phyloP scores from a whole-genome alignment of 495 filamentous ascomycete genomes.

The Talaromyces trachyspermus region DNA sequence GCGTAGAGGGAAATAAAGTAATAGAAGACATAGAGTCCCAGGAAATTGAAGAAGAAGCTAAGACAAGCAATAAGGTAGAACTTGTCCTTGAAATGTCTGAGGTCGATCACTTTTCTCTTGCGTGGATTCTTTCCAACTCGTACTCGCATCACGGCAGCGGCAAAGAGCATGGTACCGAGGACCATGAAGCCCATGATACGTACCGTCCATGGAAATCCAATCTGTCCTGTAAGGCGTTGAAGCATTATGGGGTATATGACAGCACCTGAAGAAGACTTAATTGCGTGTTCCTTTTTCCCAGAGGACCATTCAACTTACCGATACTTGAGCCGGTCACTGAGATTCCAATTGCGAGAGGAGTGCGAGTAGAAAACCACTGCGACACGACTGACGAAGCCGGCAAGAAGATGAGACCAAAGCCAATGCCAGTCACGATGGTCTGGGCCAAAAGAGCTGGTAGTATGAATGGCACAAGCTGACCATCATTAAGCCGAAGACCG shows the following conservation, averaged over 20 bases:
- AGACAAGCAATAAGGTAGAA: constrained; percentile 41
- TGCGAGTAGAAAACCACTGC: constrained; percentile 5
- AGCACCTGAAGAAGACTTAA: constrained; percentile 20
- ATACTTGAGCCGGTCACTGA: constrained; percentile 28
- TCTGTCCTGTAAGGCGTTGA: constrained; percentile 12
- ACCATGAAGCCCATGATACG: constrained; percentile 24
- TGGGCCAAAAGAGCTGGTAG: constrained; percentile 82
- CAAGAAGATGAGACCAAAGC: constrained; percentile 65
- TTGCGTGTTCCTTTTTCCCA: constrained; percentile 36
- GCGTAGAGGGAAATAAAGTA: constrained; percentile 23
- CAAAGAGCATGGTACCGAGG: constrained; percentile 39
- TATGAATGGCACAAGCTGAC: constrained; percentile 53
- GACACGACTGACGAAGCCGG: constrained; percentile 32
- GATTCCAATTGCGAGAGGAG: constrained; percentile 24
- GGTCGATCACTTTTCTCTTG: constrained; percentile 8
- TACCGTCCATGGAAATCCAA: constrained; percentile 30
- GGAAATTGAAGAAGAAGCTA: constrained; percentile 22
- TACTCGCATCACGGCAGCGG: constrained; percentile 52
- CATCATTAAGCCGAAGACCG: constrained; percentile 63
- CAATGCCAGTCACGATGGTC: constrained; percentile 67
- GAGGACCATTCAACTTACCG: constrained; percentile 13
- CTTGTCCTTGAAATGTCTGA: constrained; percentile 46
- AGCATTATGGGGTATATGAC: constrained; percentile 48
- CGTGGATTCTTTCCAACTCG: constrained; percentile 41
- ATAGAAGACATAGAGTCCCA: constrained; percentile 17